phyloP scores from a whole-genome alignment of 495 filamentous ascomycete genomes.

The Antarctomyces pellizariae region DNA sequence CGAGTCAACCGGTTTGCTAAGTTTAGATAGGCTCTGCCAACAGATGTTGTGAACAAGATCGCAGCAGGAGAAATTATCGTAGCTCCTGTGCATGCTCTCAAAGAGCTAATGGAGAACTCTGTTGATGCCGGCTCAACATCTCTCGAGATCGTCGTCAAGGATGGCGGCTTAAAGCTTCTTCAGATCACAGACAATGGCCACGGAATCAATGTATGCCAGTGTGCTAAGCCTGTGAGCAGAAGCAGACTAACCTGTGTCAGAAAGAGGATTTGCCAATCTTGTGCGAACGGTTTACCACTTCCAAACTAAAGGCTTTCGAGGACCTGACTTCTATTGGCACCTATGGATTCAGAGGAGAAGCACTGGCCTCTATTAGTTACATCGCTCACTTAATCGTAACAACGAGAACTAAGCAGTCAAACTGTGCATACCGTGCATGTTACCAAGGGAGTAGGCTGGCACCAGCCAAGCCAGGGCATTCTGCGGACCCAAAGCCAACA shows the following conservation, averaged over 20 bases:
- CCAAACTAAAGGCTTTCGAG: constrained; percentile 86
- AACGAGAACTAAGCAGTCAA: constrained; percentile 75
- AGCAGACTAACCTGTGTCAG: constrained; percentile 19
- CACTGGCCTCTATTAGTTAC: constrained; percentile 93
- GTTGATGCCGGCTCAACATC: constrained; percentile 90
- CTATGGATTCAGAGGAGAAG: constrained; percentile 95
- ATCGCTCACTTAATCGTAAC: constrained; percentile 91
- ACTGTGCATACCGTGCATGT: constrained; percentile 69
- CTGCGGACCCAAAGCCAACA: constrained; percentile 62
- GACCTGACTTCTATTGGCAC: constrained; percentile 80
- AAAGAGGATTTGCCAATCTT: constrained; percentile 81
- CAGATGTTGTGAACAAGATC: constrained; percentile 97
- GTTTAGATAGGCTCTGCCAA: constrained; percentile 48
- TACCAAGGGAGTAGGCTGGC: constrained; percentile 69
- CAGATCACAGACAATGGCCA: constrained; percentile 98
- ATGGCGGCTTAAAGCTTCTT: constrained; percentile 87
- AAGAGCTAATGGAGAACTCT: constrained; percentile 93
- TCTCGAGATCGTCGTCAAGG: constrained; percentile 80
- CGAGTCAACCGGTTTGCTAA: constrained; percentile 2
- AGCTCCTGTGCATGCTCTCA: constrained; percentile 87
- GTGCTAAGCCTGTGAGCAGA: constrained; percentile 19
- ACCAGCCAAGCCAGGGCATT: constrained; percentile 81
- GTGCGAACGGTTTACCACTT: constrained; percentile 93
- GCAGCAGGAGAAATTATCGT: constrained; percentile 99
- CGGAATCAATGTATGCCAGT: constrained; percentile 59